A percentile compares a stretch with the other conserved stretches of the same genome.
Evolutionary conservation across 2,329 filamentous ascomycete genomes (phyloP).

Genomic region (Paraphoma sp.): DNA sequence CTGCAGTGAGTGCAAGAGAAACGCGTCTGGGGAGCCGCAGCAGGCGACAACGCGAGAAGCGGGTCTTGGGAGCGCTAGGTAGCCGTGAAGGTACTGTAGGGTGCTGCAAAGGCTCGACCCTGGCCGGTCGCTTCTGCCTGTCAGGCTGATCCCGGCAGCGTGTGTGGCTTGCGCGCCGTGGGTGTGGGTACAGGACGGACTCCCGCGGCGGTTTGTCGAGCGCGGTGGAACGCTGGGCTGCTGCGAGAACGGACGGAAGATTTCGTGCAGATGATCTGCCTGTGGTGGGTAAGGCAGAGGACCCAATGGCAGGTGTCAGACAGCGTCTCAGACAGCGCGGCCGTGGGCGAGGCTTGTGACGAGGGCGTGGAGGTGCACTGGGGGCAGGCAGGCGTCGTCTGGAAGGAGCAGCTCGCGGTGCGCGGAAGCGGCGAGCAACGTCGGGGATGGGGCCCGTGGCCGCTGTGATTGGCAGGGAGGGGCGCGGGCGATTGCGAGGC

Average conservation of each 20-base stretch:
- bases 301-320: constrained; percentile 47
- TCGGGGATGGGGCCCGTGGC: constrained; percentile 24
- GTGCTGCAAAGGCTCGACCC: constrained; percentile 17
- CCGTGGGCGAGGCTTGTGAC: constrained; percentile 48
- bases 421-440: constrained; percentile 18
- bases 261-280: constrained; percentile 62
- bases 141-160: constrained; percentile 16
- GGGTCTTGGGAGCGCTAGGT: constrained; percentile 22
- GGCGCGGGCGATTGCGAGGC: not conserved
- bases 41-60: constrained; percentile 43
- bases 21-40: constrained; percentile 46
- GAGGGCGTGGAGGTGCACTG: constrained; percentile 5
- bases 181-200: constrained; percentile 13
- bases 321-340: constrained; percentile 42
- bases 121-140: constrained; percentile 11
- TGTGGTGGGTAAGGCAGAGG: constrained; percentile 24
- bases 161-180: constrained; percentile 12
- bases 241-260: constrained; percentile 50
- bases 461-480: constrained; percentile 33
- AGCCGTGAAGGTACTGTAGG: constrained; percentile 1
- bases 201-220: constrained; percentile 10
- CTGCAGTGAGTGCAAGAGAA: constrained; percentile 16
- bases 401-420: constrained; percentile 16
- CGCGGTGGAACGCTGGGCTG: constrained; percentile 16
- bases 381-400: not conserved